Conservation (phyloP, 805 yeast species). For the Ogataea paradorogensis region DNA sequence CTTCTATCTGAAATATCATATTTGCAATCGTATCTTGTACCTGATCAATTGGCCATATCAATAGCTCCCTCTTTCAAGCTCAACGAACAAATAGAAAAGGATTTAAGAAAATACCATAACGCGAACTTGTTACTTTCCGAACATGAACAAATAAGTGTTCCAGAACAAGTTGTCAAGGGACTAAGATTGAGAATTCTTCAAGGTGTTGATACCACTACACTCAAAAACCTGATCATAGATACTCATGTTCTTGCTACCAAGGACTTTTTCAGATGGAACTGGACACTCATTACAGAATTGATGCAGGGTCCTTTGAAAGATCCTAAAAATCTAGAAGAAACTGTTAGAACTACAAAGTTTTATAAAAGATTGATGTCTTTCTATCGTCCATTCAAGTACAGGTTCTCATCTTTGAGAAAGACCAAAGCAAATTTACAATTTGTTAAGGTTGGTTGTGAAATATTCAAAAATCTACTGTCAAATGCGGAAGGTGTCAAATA, state of each 20-base stretch:
- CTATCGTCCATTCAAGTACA: constrained; percentile 84
- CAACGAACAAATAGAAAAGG: constrained; percentile 29
- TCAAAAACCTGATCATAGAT: constrained; percentile 61
- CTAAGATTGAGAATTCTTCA: constrained; percentile 18
- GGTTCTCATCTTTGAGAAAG: constrained; percentile 59
- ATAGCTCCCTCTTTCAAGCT: constrained; percentile 27
- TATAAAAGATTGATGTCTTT: constrained; percentile 81
- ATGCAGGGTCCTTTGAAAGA: constrained; percentile 79
- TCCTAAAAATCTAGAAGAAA: constrained; percentile 72
- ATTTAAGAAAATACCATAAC: constrained; percentile 25
- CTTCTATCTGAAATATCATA: constrained; percentile 61
- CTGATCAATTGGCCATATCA: constrained; percentile 39
- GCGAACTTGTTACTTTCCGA: constrained; percentile 6
- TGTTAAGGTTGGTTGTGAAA: constrained; percentile 70
- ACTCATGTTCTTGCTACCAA: constrained; percentile 77
- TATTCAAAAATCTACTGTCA: constrained; percentile 62
- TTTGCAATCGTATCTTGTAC: constrained; percentile 53
- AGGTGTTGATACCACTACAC: constrained; percentile 56
- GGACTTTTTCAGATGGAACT: constrained; percentile 81
- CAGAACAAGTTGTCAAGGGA: constrained; percentile 27
- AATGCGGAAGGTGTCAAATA: constrained; percentile 65
- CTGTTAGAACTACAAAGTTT: constrained; percentile 75
- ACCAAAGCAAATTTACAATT: constrained; percentile 53
- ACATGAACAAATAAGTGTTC: constrained; percentile 14
- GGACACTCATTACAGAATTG: constrained; percentile 70